phyloP scores from a whole-genome alignment of 768 basidiomycete genomes.

The Gelatoporia subvermispora region DNA sequence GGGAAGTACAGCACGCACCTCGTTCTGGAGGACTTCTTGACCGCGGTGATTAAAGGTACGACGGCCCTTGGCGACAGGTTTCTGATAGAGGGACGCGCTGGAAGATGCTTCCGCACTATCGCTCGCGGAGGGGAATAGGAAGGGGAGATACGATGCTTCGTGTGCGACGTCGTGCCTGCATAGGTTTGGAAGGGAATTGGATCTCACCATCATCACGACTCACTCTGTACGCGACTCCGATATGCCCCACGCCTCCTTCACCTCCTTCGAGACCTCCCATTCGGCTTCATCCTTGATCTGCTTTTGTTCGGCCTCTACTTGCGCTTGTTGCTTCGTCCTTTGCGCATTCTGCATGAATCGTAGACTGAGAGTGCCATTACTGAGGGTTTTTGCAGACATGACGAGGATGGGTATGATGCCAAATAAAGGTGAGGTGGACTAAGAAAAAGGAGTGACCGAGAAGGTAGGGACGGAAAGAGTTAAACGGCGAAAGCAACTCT shows the following conservation, averaged over 20 bases:
- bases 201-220: not conserved
- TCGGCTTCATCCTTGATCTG: conserved; percentile 58
- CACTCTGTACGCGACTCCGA: conserved; percentile 7
- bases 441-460: not conserved
- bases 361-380: conserved; percentile 58
- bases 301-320: conserved; percentile 46
- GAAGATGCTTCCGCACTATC: conserved; percentile 4
- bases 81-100: not conserved
- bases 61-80: conserved; percentile 38
- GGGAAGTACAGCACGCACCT: conserved; percentile 11
- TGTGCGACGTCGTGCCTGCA: conserved; percentile 30
- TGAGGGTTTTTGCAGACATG: conserved; percentile 49
- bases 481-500: too few relatives aligned
- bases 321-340: conserved; percentile 45
- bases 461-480: not conserved
- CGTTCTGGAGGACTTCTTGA: conserved; percentile 34
- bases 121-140: conserved; percentile 43
- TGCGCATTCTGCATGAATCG: conserved; percentile 74
- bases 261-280: conserved; percentile 55
- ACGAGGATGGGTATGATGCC: not conserved
- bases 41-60: conserved; percentile 49
- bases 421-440: too few relatives aligned
- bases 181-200: not conserved
- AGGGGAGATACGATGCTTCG: conserved; percentile 64
- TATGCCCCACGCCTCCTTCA: conserved; percentile 48